phyloP scores from a whole-genome alignment of 805 yeast species.

The Wickerhamiella vanderwaltii region DNA sequence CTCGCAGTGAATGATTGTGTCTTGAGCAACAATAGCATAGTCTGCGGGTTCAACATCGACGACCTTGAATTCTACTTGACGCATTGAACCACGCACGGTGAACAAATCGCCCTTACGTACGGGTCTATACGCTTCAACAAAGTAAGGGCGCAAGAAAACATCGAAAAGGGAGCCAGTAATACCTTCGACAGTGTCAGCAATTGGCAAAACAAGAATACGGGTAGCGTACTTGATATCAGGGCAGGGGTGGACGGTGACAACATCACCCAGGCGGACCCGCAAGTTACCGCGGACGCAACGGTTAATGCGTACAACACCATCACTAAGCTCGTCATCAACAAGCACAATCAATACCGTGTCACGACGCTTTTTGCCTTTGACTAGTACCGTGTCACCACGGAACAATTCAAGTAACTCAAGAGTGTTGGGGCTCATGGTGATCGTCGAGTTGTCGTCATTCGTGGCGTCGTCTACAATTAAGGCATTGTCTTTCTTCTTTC shows the following conservation, averaged over 20 bases:
- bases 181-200: conserved; percentile 97
- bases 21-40: conserved; percentile 96
- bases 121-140: conserved; percentile 97
- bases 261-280: conserved; percentile 87
- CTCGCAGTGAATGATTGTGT: conserved; percentile 94
- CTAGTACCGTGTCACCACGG: conserved; percentile 95
- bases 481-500: conserved; percentile 85
- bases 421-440: conserved; percentile 87
- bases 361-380: conserved; percentile 95
- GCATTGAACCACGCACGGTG: conserved; percentile 96
- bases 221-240: conserved; percentile 97
- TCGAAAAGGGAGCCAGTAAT: conserved; percentile 93
- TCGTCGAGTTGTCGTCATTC: conserved; percentile 89
- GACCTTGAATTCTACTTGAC: conserved; percentile 97
- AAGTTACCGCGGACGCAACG: conserved; percentile 93
- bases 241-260: conserved; percentile 83
- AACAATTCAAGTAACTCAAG: conserved; percentile 90
- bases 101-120: conserved; percentile 96
- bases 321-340: conserved; percentile 93
- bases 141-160: conserved; percentile 92
- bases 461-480: conserved; percentile 92
- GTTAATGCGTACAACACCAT: conserved; percentile 87
- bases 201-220: conserved; percentile 88
- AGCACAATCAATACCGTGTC: conserved; percentile 93
- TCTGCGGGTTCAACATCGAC: conserved; percentile 98